Evolutionary conservation across 768 basidiomycete genomes (phyloP).

Genomic region (Megacollybia marginata): DNA sequence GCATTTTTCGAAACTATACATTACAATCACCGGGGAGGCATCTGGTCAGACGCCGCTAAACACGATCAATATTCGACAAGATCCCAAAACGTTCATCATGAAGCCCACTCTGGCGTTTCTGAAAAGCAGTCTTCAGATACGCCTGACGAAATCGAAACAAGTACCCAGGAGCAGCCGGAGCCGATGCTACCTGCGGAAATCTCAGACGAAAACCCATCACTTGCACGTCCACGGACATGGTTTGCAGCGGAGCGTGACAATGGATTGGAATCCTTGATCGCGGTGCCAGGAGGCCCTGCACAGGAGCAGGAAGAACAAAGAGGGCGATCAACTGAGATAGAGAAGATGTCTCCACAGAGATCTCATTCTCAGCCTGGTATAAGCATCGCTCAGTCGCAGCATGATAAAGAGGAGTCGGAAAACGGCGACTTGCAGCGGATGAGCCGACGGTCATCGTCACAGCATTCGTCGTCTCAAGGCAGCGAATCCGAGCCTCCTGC

Average conservation of each 20-base stretch:
- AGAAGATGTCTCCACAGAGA: conserved; percentile 17
- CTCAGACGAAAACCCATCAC: conserved; percentile 14
- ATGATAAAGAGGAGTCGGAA: conserved; percentile 9
- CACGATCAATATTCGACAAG: conserved; percentile 12
- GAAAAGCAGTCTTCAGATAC: neutral
- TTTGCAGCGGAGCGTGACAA: conserved; percentile 40
- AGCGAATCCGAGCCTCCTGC: conserved; percentile 7
- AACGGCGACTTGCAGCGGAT: conserved; percentile 9
- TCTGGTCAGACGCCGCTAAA: conserved; percentile 75
- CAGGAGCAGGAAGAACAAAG: conserved; percentile 22
- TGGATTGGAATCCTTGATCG: conserved; percentile 18
- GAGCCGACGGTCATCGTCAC: conserved; percentile 35
- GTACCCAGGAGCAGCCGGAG: neutral
- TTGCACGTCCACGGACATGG: conserved; percentile 43
- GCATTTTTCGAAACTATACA: conserved; percentile 80
- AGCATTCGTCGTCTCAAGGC: conserved; percentile 33
- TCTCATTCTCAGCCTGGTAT: conserved; percentile 27
- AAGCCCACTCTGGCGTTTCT: neutral
- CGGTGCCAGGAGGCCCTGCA: too few relatives aligned
- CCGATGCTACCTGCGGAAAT: conserved; percentile 9
- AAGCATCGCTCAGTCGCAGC: conserved; percentile 10
- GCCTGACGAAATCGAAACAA: neutral
- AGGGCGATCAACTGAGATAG: conserved; percentile 28
- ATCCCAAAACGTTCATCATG: conserved; percentile 1
- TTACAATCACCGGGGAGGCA: conserved; percentile 73